phyloP scores from a whole-genome alignment of 2,329 filamentous ascomycete species.

The Fusarium sp. region DNA sequence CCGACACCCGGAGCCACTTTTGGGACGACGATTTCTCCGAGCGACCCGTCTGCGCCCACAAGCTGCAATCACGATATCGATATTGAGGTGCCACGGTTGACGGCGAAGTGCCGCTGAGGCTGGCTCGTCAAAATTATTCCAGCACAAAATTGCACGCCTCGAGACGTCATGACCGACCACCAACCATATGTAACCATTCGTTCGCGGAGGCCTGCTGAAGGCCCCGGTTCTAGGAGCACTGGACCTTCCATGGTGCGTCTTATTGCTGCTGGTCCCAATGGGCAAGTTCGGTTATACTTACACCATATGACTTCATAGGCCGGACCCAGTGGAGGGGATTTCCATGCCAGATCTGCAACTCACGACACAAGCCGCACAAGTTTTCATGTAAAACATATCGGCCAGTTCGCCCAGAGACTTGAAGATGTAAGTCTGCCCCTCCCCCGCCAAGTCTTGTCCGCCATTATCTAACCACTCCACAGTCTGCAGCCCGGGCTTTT shows the following conservation, averaged over 20 bases:
- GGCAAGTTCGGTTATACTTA: constrained; percentile 26
- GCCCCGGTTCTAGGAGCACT: constrained; percentile 60
- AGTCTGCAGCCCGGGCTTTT: constrained; percentile 68
- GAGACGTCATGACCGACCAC: constrained; percentile 54
- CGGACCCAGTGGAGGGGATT: constrained; percentile 37
- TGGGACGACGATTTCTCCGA: constrained; percentile 6
- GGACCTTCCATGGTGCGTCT: constrained; percentile 61
- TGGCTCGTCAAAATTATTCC: background rate
- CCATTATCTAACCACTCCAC: constrained; percentile 15
- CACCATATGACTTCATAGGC: constrained; percentile 28
- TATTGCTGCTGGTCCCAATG: background rate
- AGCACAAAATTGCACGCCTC: constrained; percentile 8
- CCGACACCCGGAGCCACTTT: constrained; percentile 13
- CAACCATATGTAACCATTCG: constrained; percentile 66
- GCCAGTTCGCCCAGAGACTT: constrained; percentile 65
- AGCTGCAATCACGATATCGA: constrained; percentile 11
- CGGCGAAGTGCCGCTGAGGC: constrained; percentile 14
- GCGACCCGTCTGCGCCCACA: constrained; percentile 8
- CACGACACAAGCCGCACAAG: constrained; percentile 69
- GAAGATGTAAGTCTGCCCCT: constrained; percentile 60
- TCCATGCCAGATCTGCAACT: constrained; percentile 56
- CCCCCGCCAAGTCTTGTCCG: background rate
- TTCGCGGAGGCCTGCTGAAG: constrained; percentile 61
- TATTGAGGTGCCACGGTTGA: constrained; percentile 9
- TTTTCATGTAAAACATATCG: constrained; percentile 69